Percentiles rank a stretch among this genome's conserved stretches.
Conservation (phyloP, 305 asterid genomes). For the Fraxinus sp. region DNA sequence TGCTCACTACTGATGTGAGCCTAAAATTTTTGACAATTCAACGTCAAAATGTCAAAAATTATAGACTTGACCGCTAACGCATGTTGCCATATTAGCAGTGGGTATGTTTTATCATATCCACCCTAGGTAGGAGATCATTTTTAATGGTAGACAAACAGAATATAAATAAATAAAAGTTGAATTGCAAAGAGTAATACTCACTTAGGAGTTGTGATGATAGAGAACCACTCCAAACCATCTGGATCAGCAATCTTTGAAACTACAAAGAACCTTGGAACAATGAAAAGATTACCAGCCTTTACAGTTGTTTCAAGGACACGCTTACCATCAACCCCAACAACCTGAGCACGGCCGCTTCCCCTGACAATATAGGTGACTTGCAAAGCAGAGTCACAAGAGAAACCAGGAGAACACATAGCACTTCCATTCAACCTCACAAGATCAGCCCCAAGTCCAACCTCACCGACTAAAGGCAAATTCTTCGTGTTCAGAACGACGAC, state of each 20-base stretch:
- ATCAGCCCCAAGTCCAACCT: conserved; percentile 72
- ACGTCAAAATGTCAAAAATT: too few relatives aligned
- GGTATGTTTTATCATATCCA: too few relatives aligned
- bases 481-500: conserved; percentile 67
- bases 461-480: conserved; percentile 72
- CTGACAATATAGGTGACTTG: conserved; percentile 73
- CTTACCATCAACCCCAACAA: conserved; percentile 70
- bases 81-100: too few relatives aligned
- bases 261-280: conserved; percentile 74
- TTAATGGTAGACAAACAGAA: too few relatives aligned
- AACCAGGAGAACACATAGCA: conserved; percentile 78
- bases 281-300: conserved; percentile 67
- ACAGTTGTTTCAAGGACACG: conserved; percentile 61
- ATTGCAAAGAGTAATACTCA: conserved; percentile 9
- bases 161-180: too few relatives aligned
- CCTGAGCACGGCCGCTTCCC: conserved; percentile 77
- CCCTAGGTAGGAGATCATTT: too few relatives aligned
- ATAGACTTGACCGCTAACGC: too few relatives aligned
- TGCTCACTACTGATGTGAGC: too few relatives aligned
- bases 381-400: conserved; percentile 70
- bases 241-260: conserved; percentile 65
- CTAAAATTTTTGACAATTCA: too few relatives aligned
- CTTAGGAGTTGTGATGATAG: conserved; percentile 54
- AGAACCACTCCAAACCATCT: conserved; percentile 59
- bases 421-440: conserved; percentile 57